Evolutionary conservation across 176 grass and related monocot species (phyloP), one percentile per base, ranked within the genome.

Genomic region (Bromus sterilis): DNA sequence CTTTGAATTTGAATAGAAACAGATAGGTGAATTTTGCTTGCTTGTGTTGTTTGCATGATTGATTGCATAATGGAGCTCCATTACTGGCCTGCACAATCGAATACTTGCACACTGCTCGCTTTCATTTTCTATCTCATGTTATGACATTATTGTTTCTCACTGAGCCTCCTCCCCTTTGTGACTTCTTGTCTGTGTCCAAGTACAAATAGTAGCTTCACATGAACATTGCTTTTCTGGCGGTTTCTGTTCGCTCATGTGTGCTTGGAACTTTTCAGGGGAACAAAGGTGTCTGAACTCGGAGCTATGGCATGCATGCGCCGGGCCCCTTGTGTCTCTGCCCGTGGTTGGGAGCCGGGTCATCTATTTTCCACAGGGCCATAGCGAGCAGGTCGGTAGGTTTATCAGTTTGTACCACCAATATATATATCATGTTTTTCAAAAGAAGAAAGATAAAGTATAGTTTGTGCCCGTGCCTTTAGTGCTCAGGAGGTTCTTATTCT

Each of bases 301-400:
- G 89, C 77, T 97, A 75, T 97, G 94, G 95, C 95, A 97, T 90
- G 95, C 95, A 79, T 97, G 95, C 85, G 95, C 95, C 61, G 95
- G 95, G 76, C 95, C 95, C 66, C 92, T 97, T 53, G 95, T 97
- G 46, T 97, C 92, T 81, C 78, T 97, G 74, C 95, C 95, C 34
- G 80, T 89, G 75, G 81, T 97, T 21, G 90, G 95, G 40, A 97
- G 92, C 69, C 86, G 95, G 32, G 90, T 97, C 36, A 86, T 97
- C 82, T 97, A 97, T 88, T 94, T 97, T 80, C 92, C 95, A 83
- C 95, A 97, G 87, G 95, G 95, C 4, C 95, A 97, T 56, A 97
- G 95, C 48, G 95, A 97, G 89, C 95, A 97, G 89, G 94, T 97
- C 13, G 37, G 94, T 94, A 24, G 39, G 79, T 78, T 76, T 70